Base-by-base conservation (phyloP, 768 basidiomycete genomes). In the Exsudoporus frostii region DNA sequence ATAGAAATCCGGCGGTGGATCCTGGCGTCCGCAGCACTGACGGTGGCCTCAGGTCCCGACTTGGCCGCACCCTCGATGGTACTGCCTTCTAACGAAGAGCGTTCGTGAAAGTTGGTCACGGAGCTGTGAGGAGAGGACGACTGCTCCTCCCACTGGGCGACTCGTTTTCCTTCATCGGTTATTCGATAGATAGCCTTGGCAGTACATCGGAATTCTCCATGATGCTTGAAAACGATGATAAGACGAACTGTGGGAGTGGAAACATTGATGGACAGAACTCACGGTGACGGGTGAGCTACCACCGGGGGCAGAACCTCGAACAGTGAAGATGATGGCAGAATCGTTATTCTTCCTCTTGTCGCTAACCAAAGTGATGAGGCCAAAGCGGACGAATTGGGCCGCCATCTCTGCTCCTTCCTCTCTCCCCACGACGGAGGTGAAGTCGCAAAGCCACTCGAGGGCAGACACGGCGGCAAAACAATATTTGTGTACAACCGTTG, bases 331-430 rank as follows among this genome's bases (percentile, higher is more conserved):
- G 73, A 93, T 91, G 20, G 91, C 91, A 25, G 91, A 91, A 64
- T 93, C 91, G 57, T 90, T 92, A 64, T 87, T 90, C 75, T 90
- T 92, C 59, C 91, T 80, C 77, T 90, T 93, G 71, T 93, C 91
- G 74, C 88, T 90, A 55, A 96, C 92, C 39, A 98, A 77, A 3
- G 76, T 73, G 71, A 99, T 88, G 57, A 96, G 84, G 37, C 93
- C 91, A 63, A 94, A 97, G 48, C 97, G 86, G 42, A 98, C 94
- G 63, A 98, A 98, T 68, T 98, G 97, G 5, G 95, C 97, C 3
- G 92, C 88, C 84, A 98, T 90, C 76, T 99, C 97, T 11, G 93
- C 92, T 0, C 93, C 95, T 70, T 98, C 97, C 65, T 99, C 97
- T 48, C 92, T 79, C 22, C 94, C 94, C 32, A 94, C 92, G 32